Evolutionary conservation across 805 yeast species (phyloP).

Genomic region (Saturnispora hagleri): DNA sequence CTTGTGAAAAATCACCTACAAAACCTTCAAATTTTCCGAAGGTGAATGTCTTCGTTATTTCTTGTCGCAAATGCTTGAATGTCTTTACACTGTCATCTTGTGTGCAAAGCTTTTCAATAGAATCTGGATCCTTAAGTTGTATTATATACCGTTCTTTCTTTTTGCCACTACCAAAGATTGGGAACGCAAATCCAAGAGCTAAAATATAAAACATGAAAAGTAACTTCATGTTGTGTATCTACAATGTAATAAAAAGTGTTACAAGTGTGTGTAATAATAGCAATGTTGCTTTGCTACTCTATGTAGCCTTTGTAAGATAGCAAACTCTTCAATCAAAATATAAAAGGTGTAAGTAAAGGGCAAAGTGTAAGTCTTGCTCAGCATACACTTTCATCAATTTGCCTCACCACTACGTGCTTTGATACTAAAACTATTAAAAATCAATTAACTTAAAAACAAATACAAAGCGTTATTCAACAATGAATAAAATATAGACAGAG

Average conservation of each 20-base stretch:
- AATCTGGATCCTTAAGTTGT: slow-evolving; percentile 40
- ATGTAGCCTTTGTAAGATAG: not conserved
- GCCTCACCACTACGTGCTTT: too few species aligned
- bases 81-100: slow-evolving; percentile 31
- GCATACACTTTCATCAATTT: not conserved
- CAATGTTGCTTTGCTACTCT: not conserved
- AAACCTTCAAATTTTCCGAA: slow-evolving; percentile 69
- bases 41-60: slow-evolving; percentile 44
- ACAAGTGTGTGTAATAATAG: not conserved
- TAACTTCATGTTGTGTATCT: not conserved
- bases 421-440: not conserved
- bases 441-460: not conserved
- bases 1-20: slow-evolving; percentile 49
- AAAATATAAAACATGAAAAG: slow-evolving; percentile 3
- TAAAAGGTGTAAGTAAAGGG: not conserved
- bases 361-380: slow-evolving; percentile 2
- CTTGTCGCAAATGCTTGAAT: slow-evolving; percentile 35
- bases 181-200: slow-evolving; percentile 2
- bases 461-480: not conserved
- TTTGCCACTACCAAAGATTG: slow-evolving; percentile 1
- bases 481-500: not conserved
- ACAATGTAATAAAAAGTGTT: not conserved
- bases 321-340: not conserved
- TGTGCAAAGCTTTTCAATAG: slow-evolving; percentile 39
- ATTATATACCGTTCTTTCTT: slow-evolving; percentile 33